Percentiles rank a stretch among this genome's conserved stretches.
Evolutionary conservation across 1,284 basidiomycete species (phyloP).

Genomic region (Pyrrhoderma noxium): DNA sequence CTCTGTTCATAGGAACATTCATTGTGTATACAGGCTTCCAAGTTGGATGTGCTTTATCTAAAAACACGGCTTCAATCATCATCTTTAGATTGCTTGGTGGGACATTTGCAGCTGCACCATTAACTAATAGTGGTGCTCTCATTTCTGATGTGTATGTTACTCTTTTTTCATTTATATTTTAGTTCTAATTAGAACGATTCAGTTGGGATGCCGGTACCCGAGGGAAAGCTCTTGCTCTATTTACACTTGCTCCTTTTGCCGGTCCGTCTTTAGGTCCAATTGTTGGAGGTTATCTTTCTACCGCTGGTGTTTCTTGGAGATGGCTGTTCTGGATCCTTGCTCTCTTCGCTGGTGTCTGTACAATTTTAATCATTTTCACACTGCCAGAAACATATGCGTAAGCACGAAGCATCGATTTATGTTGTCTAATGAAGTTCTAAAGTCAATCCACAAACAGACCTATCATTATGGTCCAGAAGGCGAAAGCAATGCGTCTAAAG

Average conservation of each 20-base stretch:
- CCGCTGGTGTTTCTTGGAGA: constrained; percentile 35
- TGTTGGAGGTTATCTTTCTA: constrained; percentile 41
- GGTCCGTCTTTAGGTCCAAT: constrained; percentile 39
- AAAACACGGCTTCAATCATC: constrained; percentile 54
- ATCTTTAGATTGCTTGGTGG: constrained; percentile 66
- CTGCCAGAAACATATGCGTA: constrained; percentile 39
- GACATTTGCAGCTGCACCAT: constrained; percentile 43
- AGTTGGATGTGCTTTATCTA: constrained; percentile 52
- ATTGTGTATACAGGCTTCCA: constrained; percentile 42
- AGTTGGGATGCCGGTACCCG: constrained; percentile 44
- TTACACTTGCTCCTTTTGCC: constrained; percentile 46
- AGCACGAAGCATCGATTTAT: constrained; percentile 38
- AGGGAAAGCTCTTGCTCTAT: constrained; percentile 48
- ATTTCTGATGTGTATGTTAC: constrained; percentile 32
- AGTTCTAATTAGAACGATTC: constrained; percentile 20
- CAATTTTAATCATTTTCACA: constrained; percentile 34
- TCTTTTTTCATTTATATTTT: constrained; percentile 27
- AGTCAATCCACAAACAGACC: constrained; percentile 24
- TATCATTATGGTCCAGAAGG: constrained; percentile 37
- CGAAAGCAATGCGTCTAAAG: constrained; percentile 29
- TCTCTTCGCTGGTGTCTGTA: constrained; percentile 38
- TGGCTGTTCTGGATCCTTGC: constrained; percentile 46
- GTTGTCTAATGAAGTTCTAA: neutral
- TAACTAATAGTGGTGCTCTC: constrained; percentile 44
- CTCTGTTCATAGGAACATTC: constrained; percentile 43